Conservation (phyloP, 208 protist species). For the Blechomonas ayalai region DNA sequence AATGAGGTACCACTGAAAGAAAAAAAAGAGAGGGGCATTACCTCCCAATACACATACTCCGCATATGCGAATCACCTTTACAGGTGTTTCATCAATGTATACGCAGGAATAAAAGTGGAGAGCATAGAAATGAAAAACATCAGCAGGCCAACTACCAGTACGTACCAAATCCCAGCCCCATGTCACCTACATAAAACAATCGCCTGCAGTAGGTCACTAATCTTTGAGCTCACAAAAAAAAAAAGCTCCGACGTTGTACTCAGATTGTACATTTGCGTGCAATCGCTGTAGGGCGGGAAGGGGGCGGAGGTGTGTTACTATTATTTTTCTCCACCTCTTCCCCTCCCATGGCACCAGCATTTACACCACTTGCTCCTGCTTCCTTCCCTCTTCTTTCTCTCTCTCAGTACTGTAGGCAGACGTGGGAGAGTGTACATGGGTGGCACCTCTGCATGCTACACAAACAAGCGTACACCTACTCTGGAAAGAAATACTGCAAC, state of each 20-base stretch:
- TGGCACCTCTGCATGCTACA: no score
- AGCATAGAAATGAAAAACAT: slow-evolving; percentile 3
- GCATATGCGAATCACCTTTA: no score
- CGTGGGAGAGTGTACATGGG: no score
- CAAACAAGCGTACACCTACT: no score
- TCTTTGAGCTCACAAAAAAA: not conserved
- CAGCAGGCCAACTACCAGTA: not conserved
- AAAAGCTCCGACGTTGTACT: no score
- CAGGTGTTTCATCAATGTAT: no score
- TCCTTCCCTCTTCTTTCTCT: not conserved
- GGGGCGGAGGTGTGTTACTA: no score
- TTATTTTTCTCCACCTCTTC: not conserved
- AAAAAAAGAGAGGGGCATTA: not conserved
- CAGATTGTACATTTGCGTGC: no score
- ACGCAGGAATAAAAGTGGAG: not conserved
- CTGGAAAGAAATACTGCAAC: no score
- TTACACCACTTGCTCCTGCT: not conserved
- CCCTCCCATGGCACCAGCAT: not conserved
- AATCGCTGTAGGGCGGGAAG: no score
- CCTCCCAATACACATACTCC: no score
- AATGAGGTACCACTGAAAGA: slow-evolving; percentile 1
- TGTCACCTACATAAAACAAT: not conserved
- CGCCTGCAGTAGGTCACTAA: not conserved
- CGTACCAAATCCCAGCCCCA: not conserved
- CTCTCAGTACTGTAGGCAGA: not conserved